Evolutionary conservation across 306 rosid genomes (phyloP).

Genomic region (Luffa acutangula): DNA sequence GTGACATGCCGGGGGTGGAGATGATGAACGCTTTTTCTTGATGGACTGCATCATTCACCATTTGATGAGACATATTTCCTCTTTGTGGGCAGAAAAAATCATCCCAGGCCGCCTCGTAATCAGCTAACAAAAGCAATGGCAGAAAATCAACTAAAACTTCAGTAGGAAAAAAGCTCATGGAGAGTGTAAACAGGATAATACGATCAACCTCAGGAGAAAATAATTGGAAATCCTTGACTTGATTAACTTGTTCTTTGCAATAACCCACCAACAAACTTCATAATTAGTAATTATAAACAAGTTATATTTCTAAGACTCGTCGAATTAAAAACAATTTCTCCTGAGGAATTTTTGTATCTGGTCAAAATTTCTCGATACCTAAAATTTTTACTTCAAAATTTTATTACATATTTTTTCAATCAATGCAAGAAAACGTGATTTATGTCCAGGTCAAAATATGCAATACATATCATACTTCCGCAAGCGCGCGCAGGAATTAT

Average conservation of each 20-base stretch:
- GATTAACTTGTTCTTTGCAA: not conserved
- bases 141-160: not conserved
- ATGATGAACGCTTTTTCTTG: not conserved
- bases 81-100: not conserved
- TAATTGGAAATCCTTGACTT: not conserved
- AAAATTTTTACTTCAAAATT: not conserved
- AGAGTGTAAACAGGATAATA: not conserved
- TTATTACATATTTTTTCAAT: not conserved
- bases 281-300: not conserved
- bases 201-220: not conserved
- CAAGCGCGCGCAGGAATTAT: not conserved
- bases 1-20: constrained; percentile 70
- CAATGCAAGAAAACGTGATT: not conserved
- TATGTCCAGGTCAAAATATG: not conserved
- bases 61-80: not conserved
- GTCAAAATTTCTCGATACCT: not conserved
- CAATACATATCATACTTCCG: not conserved
- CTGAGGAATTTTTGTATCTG: not conserved
- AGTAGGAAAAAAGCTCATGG: not conserved
- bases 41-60: not conserved
- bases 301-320: not conserved
- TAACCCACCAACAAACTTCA: not conserved
- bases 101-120: not conserved
- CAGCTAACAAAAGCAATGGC: not conserved
- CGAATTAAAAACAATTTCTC: not conserved